Conservation (phyloP, 2,329 filamentous ascomycete genomes). For the Colletotrichum siamense region DNA sequence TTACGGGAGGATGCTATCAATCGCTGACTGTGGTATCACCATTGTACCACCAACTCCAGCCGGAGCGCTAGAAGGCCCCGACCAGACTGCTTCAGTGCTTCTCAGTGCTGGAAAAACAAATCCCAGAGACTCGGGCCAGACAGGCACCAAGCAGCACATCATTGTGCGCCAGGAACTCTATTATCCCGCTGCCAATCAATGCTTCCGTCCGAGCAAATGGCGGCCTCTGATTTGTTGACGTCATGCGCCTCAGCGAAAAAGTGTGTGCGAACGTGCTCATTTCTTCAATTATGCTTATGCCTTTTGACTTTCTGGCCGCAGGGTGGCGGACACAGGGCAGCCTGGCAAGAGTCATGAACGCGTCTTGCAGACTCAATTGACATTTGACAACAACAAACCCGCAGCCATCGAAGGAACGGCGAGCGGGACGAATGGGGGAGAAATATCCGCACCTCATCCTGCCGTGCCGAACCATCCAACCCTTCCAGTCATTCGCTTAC, state of each 20-base stretch:
- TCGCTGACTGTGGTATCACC: neutral
- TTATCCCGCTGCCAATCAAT: neutral
- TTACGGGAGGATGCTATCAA: neutral
- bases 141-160: neutral
- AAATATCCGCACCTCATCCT: neutral
- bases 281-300: slow-evolving; percentile 14
- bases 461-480: neutral
- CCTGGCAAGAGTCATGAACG: neutral
- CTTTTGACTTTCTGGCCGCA: neutral
- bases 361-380: neutral
- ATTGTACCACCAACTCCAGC: neutral
- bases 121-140: neutral
- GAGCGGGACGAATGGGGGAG: neutral
- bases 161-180: neutral
- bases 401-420: neutral
- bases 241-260: neutral
- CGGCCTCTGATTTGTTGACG: slow-evolving; percentile 8
- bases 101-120: neutral
- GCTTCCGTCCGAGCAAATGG: neutral
- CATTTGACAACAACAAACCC: neutral
- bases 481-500: neutral
- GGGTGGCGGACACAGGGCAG: neutral
- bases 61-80: neutral
- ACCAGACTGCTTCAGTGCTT: neutral
- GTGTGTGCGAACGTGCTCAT: neutral